Base-by-base conservation (phyloP, 805 yeast species). In the Saturnispora sanitii region DNA sequence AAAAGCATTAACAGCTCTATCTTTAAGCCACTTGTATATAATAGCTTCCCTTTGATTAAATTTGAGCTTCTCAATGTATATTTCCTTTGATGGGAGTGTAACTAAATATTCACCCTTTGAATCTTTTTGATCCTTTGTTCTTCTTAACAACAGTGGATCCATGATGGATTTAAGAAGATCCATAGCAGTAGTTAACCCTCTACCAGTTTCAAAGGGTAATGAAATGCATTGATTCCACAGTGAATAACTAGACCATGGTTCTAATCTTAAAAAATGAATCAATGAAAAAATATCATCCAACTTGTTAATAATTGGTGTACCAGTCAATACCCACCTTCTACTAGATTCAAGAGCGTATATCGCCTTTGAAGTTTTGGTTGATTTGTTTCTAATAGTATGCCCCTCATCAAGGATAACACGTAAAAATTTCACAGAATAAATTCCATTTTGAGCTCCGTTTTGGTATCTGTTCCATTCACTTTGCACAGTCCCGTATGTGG, bases 211-310 rank as follows among this genome's bases (percentile, higher is more conserved):
- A 60, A 85, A 88, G 1, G 96, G 96, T 11, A 69, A 60, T 0
- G 95, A 80, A 22, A 90, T 74, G 55, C 87, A 87, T 13, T 85
- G 76, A 49, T 79, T 81, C 97, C 97, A 90, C 47, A 82, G 79
- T 1, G 84, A 70, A 42, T 82, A 77, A 49, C 82, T 81, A 30
- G 79, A 68, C 96, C 96, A 90, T 1, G 97, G 97, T 49, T 83
- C 85, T n/a, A 88, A 60, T 33, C 77, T 68, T 36, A 90, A 61
- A 52, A 80, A 90, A 49, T 77, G 75, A 15, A 87, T 73, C 37
- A 87, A 60, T 5, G 94, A 79, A 54, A 73, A 88, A 35, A 90
- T 61, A 57, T 90, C 97, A 57, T 90, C 96, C 8, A 90, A 65
- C 46, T 88, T 65, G 57, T 88, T 88, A 30, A 87, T 82, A 22